These are phyloP conservation scores for Lactifluus rugatus DNA, from an alignment of 768 basidiomycete genomes.

Conservation along the genomic window DNA sequence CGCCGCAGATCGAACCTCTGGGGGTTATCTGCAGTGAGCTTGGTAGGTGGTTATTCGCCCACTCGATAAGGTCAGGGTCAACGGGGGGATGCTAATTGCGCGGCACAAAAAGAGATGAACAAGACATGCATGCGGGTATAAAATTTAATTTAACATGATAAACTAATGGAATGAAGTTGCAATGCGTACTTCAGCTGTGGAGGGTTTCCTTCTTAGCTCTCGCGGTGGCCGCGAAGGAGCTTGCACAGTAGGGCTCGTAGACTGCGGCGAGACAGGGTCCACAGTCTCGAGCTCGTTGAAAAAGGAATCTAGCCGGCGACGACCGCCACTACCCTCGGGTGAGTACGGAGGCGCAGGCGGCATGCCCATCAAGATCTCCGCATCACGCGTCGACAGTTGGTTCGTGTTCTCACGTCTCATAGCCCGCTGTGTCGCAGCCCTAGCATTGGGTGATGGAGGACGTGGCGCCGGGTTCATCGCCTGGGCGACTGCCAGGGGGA, in stretches of 20 bases:
- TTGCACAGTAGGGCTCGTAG: conserved; percentile 21
- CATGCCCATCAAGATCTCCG: conserved; percentile 61
- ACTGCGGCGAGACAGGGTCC: neutral
- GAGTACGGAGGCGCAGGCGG: conserved; percentile 32
- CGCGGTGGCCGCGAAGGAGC: conserved; percentile 46
- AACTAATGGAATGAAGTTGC: neutral
- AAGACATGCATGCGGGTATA: conserved; percentile 7
- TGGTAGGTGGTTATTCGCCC: conserved; percentile 85
- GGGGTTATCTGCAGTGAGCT: conserved; percentile 46
- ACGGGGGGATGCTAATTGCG: conserved; percentile 21
- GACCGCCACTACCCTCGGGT: conserved; percentile 24
- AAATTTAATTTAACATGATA: neutral
- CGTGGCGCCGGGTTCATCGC: conserved; percentile 94
- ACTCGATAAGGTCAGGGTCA: conserved; percentile 59
- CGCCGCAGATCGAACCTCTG: conserved; percentile 41
- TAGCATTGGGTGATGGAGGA: conserved; percentile 83
- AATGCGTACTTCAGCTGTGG: conserved; percentile 22
- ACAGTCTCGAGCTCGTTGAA: conserved; percentile 28
- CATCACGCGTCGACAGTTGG: conserved; percentile 71
- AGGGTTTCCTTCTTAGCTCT: conserved; percentile 42
- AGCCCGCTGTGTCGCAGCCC: conserved; percentile 82
- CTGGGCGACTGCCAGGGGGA: conserved; percentile 89
- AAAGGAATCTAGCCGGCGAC: conserved; percentile 45
- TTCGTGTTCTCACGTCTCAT: conserved; percentile 77
- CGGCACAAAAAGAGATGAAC: neutral